These are phyloP conservation scores for Coemansia sp. DNA, from an alignment of 192 early-diverging fungal genomes.

Conservation along the genomic window DNA sequence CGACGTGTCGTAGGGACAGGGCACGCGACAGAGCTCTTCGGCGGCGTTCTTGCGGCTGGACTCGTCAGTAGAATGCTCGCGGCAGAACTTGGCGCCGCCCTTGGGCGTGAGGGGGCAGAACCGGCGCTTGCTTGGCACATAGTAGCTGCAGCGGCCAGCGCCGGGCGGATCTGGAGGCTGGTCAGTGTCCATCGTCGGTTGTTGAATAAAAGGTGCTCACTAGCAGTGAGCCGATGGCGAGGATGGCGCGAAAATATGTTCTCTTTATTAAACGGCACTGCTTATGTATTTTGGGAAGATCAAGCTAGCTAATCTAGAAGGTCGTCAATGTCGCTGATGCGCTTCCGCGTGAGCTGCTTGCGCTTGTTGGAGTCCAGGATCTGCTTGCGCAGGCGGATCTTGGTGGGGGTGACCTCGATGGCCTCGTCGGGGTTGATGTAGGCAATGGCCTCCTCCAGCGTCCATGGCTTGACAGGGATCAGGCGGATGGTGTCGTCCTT, in stretches of 20 bases:
- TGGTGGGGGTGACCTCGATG: slow-evolving; percentile 77
- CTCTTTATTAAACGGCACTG: no score
- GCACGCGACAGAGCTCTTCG: slow-evolving; percentile 53
- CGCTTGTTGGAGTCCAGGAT: slow-evolving; percentile 68
- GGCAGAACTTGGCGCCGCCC: slow-evolving; percentile 61
- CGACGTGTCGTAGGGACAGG: slow-evolving; percentile 70
- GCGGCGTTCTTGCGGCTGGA: background rate
- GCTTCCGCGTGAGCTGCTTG: slow-evolving; percentile 56
- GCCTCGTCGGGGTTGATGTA: slow-evolving; percentile 81
- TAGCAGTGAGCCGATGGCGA: background rate
- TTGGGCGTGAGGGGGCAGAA: slow-evolving; percentile 67
- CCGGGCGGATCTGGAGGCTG: background rate
- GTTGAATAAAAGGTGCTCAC: background rate
- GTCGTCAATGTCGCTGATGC: slow-evolving; percentile 42
- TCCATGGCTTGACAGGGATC: slow-evolving; percentile 64
- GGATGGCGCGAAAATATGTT: no score
- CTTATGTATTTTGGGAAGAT: background rate
- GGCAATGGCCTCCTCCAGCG: slow-evolving; percentile 76
- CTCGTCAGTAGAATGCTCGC: slow-evolving; percentile 63
- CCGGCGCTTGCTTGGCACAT: slow-evolving; percentile 58
- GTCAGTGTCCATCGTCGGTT: background rate
- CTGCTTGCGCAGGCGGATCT: slow-evolving; percentile 74
- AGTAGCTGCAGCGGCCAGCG: slow-evolving; percentile 52
- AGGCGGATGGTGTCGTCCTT: slow-evolving; percentile 79
- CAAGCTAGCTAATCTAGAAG: slow-evolving; percentile 28